Evolutionary conservation across 495 filamentous ascomycete genomes (phyloP).

Genomic region (Hypoxylon subgilvum): DNA sequence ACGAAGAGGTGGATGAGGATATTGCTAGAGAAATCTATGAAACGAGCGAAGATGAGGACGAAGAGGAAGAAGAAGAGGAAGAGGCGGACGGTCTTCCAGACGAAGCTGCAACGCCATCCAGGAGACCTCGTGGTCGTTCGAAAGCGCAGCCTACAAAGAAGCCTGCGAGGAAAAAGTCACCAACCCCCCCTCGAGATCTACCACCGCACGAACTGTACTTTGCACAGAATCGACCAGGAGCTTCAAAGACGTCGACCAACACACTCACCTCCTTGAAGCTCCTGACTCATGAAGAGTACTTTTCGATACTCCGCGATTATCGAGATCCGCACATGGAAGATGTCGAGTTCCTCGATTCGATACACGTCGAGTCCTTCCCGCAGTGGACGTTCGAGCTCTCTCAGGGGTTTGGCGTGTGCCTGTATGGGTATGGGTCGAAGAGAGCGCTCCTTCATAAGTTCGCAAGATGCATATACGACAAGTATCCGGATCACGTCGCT

Average conservation of each 20-base stretch:
- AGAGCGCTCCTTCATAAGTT: slow-evolving; percentile 75
- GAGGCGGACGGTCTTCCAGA: slow-evolving; percentile 44
- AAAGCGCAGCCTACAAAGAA: slow-evolving; percentile 47
- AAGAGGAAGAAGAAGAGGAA: slow-evolving; percentile 47
- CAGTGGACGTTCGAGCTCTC: slow-evolving; percentile 94
- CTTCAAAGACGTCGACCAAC: slow-evolving; percentile 83
- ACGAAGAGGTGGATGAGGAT: slow-evolving; percentile 74
- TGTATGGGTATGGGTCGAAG: slow-evolving; percentile 94
- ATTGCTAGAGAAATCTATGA: slow-evolving; percentile 75
- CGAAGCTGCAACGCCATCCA: slow-evolving; percentile 45
- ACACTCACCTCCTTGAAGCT: slow-evolving; percentile 76
- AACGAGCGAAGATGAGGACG: slow-evolving; percentile 59
- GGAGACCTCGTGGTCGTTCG: slow-evolving; percentile 43
- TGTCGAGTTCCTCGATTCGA: slow-evolving; percentile 69
- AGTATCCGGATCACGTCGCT: slow-evolving; percentile 42
- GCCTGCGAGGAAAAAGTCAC: slow-evolving; percentile 67
- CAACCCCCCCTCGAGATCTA: slow-evolving; percentile 78
- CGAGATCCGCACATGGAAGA: slow-evolving; percentile 75
- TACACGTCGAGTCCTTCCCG: slow-evolving; percentile 81
- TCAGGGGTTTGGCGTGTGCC: slow-evolving; percentile 86
- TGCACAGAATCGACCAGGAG: slow-evolving; percentile 83
- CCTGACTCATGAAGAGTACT: slow-evolving; percentile 91
- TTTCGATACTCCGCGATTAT: slow-evolving; percentile 69
- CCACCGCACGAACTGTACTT: slow-evolving; percentile 92
- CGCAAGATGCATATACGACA: slow-evolving; percentile 70